Base-by-base conservation (phyloP, 805 yeast genomes). In the Yamadazyma nakazawae region DNA sequence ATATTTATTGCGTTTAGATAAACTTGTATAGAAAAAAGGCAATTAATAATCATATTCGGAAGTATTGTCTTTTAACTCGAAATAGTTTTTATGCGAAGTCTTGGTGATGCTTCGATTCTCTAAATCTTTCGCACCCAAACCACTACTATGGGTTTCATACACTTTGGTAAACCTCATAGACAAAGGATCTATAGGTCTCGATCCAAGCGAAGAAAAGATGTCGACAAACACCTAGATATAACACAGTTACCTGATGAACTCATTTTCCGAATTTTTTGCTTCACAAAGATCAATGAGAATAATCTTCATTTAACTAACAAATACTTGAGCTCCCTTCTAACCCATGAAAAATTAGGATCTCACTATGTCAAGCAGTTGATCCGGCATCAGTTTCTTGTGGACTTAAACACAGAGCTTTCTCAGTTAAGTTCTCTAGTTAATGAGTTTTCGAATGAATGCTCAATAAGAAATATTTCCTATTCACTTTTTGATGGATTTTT, bases 111-210 rank as follows among this genome's bases (percentile, higher is more conserved):
- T 13, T 28, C 11, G 12, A 11, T 8, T 26, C 30, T 28, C 32
- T 28, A 12, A 11, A 28, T 28, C 32, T 28, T 28, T 28, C 32
- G 32, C 32, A 28, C 32, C 32, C 32, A 28, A 28, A 12, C 11
- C 32, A 28, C 9, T 32, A 17, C 25, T 42, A 51, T 52, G 55
- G 55, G 55, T 5, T 52, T 52, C 25, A 42, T 52, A 21, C 35
- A 42, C 8, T 42, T 47, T 39, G 55, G 55, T 16, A 46, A 34
- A 30, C 32, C 41, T 25, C 12, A 8, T 13, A 18, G 37, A n/a
- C 11, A 19, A 21, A 24, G 43, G 25, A 24, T 13, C 16, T 28
- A 43, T 17, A 24, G 10, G 8, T 36, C 12, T 2, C 45, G 32
- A 28, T 11, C 39, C 13, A 37, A 17, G 40, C 19, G 24, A 17